Evolutionary conservation across 2,329 filamentous ascomycete species (phyloP).

Genomic region (Alternaria hordeiaustralica): DNA sequence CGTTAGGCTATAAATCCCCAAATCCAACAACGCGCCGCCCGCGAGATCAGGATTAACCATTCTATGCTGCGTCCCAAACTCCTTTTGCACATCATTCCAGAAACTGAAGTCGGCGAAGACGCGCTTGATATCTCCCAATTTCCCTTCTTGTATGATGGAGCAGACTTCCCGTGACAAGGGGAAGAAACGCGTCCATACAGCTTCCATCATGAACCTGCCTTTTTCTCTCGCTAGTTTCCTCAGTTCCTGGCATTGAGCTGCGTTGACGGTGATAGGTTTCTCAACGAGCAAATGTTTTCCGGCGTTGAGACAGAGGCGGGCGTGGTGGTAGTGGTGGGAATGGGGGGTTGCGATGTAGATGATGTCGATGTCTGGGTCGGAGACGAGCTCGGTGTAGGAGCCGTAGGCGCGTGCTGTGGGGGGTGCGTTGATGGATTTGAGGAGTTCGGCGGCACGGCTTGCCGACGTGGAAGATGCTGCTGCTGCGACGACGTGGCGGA

Average conservation of each 20-base stretch:
- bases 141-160: slow-evolving; percentile 65
- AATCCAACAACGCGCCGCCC: slow-evolving; percentile 80
- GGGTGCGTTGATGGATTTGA: slow-evolving; percentile 72
- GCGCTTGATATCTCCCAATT: slow-evolving; percentile 63
- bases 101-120: slow-evolving; percentile 66
- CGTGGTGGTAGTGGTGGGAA: slow-evolving; percentile 91
- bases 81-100: slow-evolving; percentile 65
- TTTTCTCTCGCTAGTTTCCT: slow-evolving; percentile 74
- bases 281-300: slow-evolving; percentile 90
- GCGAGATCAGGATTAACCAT: slow-evolving; percentile 88
- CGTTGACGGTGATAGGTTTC: slow-evolving; percentile 87
- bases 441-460: slow-evolving; percentile 73
- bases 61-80: slow-evolving; percentile 64
- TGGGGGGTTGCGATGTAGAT: slow-evolving; percentile 90
- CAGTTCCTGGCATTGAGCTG: slow-evolving; percentile 74
- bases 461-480: slow-evolving; percentile 79
- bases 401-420: slow-evolving; percentile 74
- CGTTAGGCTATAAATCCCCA: slow-evolving; percentile 87
- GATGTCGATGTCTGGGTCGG: slow-evolving; percentile 80
- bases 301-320: slow-evolving; percentile 80
- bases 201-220: slow-evolving; percentile 60
- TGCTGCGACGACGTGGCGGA: slow-evolving; percentile 79
- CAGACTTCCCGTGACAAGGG: slow-evolving; percentile 78
- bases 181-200: slow-evolving; percentile 90
- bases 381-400: slow-evolving; percentile 80